phyloP scores from a whole-genome alignment of 225 moss, liverwort and hornwort species.

The Neckera pumila region DNA sequence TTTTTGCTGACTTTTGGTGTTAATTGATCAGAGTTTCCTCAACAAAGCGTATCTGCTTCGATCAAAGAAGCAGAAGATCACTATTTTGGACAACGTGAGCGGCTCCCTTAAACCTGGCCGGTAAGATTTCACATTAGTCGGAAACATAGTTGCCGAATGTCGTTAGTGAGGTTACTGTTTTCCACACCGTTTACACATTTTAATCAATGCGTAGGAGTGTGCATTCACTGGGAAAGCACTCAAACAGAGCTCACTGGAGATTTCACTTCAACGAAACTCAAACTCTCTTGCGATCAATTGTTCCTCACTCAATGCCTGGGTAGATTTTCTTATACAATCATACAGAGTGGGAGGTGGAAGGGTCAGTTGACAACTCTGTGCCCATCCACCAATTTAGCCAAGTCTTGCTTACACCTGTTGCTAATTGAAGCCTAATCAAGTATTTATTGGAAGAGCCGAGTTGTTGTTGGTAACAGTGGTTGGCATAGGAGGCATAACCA shows the following conservation, averaged over 20 bases:
- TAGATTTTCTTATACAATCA: background rate
- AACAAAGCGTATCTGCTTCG: constrained; percentile 6
- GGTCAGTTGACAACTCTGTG: background rate
- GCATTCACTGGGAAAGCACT: background rate
- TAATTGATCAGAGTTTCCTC: constrained; percentile 5
- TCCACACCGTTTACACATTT: background rate
- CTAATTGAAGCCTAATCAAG: background rate
- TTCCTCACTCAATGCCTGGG: background rate
- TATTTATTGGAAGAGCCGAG: background rate
- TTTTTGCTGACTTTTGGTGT: background rate
- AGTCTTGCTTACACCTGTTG: background rate
- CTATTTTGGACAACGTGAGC: constrained; percentile 30
- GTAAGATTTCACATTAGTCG: background rate
- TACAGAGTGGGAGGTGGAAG: background rate
- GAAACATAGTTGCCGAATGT: background rate
- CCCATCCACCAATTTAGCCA: background rate
- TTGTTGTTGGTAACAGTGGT: background rate
- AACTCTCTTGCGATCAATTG: background rate
- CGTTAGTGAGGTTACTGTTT: background rate
- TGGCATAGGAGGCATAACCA: background rate
- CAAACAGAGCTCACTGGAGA: background rate
- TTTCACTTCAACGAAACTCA: no score
- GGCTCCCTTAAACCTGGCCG: constrained; percentile 38
- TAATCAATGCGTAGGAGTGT: background rate
- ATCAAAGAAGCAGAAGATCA: constrained; percentile 30